Base-by-base conservation (phyloP, 1,284 basidiomycete genomes). In the Malassezia brasiliensis region DNA sequence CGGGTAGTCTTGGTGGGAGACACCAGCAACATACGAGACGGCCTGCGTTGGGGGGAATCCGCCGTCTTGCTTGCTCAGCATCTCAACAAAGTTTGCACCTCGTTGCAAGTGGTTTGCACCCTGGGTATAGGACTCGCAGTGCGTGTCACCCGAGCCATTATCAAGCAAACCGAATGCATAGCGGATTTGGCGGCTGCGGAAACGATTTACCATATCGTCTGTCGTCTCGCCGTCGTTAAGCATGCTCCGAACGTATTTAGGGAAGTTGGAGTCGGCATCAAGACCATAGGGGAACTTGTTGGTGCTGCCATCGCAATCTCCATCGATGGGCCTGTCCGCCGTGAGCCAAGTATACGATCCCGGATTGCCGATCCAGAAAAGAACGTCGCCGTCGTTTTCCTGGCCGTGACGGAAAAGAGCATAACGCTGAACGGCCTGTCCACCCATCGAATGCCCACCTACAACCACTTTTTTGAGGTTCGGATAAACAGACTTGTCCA, bases 401-500 rank as follows among this genome's bases (percentile, higher is more conserved):
- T 60, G 60, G 6, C 53, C 11, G 45, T 67, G 63, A 30, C 67
- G 54, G 3, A 68, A 47, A 60, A 74, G 64, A 19, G 71, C 65
- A 20, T 74, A 72, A 37, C 67, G 64, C 45, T 71, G 69, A 4
- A 59, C 53, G 39, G 69, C 51, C 7, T 61, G 56, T 0, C 59
- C 67, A 3, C 71, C 71, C 19, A 72, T 52, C 11, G 65, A 68
- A 48, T 74, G 71, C 3, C 71, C 71, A 1, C 59, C 68, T 19
- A 74, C 47, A 36, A 65, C 59, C 22, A 73, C 57, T 30, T 62
- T 59, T 41, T 62, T 59, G 3, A 74, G 11, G 38, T 57, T 58
- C 34, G 71, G 69, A 49, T 65, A 74, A 11, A 56, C 56, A 19
- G 49, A 55, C 53, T 60, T 59, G 63, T 72, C 62, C 31, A 67